Evolutionary conservation across 1,284 basidiomycete species (phyloP), one percentile per base, ranked within the genome.

Genomic region (Neolentinus lepideus): DNA sequence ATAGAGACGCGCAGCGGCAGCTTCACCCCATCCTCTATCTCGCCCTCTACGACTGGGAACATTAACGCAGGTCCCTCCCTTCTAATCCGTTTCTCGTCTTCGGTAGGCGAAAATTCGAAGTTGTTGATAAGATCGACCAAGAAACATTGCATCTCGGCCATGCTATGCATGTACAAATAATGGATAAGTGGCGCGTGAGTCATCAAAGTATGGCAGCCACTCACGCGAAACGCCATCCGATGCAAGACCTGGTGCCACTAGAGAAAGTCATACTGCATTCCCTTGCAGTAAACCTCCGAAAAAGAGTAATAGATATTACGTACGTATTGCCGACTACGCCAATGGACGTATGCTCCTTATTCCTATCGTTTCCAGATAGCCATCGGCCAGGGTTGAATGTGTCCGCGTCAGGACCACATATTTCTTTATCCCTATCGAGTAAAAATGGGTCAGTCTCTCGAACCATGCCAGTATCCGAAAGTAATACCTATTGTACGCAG

Each of bases 41-140:
- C 74, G n/a, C 76, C 78, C 57, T 76, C 74, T n/a, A 81, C 64
- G 16, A 77, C 78, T 6, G 79, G 79, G n/a, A 79, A 63, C 77
- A 79, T 80, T 1, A 79, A 77, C 51, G 79, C 63, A 60, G 77
- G 77, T 10, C 76, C 75, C 60, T 78, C 77, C 59, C 77, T 68
- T 48, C 76, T 68, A 19, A 81, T 63, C 25, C 72, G 68, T 21
- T 69, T 65, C 24, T 73, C 62, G 27, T 76, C 74, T 22, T 73
- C 69, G 1, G 75, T 75, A 2, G 69, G 64, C 14, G 69, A 65
- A 38, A 82, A 71, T 58, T 77, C 74, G 57, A 81, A 80, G 64
- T 77, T 75, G 56, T 75, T 76, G 58, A 81, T 67, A 38, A 80
- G 74, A 61, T 78, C 79, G 16, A 76, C 71, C 2, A 78, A 69